A percentile compares a stretch with the other conserved stretches of the same genome.
Conservation (phyloP, 306 rosid genomes). For the Quercus berberidifolia region DNA sequence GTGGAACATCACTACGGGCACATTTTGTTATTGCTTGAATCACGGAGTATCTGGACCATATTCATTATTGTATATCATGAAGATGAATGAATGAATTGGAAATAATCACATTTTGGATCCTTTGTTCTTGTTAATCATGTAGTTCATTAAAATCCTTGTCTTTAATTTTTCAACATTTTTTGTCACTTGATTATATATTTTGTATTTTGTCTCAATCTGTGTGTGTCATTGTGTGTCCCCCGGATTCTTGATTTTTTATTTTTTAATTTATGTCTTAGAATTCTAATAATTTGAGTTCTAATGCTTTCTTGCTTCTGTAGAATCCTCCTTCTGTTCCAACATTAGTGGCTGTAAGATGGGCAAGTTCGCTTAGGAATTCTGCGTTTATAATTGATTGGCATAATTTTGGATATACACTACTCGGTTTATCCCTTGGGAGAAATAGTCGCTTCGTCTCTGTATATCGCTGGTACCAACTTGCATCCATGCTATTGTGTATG, state of each 20-base stretch:
- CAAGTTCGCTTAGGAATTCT: slow-evolving; percentile 75
- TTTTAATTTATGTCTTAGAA: not conserved
- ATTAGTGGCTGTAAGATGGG: slow-evolving; percentile 87
- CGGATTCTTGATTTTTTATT: not conserved
- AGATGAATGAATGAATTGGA: not conserved
- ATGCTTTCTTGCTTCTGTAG: slow-evolving; percentile 41
- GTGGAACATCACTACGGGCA: not conserved
- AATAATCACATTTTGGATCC: not conserved
- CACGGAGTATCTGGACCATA: not conserved
- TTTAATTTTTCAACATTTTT: not conserved
- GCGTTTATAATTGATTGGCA: slow-evolving; percentile 94
- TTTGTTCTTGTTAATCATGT: not conserved
- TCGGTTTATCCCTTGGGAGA: slow-evolving; percentile 83
- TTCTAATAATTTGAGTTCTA: not conserved
- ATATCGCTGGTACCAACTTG: slow-evolving; percentile 68
- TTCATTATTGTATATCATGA: not conserved
- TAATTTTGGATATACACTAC: slow-evolving; percentile 92
- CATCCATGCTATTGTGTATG: slow-evolving; percentile 17
- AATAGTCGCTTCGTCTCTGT: slow-evolving; percentile 69
- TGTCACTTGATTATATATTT: not conserved
- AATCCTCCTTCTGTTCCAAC: slow-evolving; percentile 99
- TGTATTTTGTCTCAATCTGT: not conserved
- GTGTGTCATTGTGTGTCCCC: not conserved
- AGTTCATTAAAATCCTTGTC: not conserved
- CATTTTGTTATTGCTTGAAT: not conserved